A percentile compares a stretch with the other conserved stretches of the same genome.
These are phyloP conservation scores for Microstegium vimineum DNA, from an alignment of 176 grass and related monocot species.

Conservation along the genomic window DNA sequence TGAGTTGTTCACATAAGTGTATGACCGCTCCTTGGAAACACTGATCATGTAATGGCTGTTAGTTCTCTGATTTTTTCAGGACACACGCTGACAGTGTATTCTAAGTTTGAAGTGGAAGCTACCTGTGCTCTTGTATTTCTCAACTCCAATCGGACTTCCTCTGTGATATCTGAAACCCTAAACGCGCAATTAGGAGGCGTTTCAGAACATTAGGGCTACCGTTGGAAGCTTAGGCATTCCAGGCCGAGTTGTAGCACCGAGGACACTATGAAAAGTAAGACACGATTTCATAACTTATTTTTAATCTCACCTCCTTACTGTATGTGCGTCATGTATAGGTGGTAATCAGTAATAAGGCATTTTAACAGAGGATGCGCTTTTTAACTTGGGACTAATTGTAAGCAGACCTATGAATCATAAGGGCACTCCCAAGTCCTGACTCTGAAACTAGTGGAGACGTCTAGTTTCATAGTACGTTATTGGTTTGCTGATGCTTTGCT, in stretches of 20 bases:
- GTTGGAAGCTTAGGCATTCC: neutral
- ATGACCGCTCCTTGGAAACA: neutral
- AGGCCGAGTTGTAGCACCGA: neutral
- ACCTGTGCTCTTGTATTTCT: neutral
- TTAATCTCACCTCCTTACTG: too few species aligned
- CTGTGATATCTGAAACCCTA: neutral
- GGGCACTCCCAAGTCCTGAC: too few species aligned
- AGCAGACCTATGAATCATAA: too few species aligned
- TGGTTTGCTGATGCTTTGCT: too few species aligned
- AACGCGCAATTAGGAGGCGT: neutral
- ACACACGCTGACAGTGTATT: neutral
- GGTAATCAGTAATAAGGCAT: too few species aligned
- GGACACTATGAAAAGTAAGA: too few species aligned
- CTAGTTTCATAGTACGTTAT: too few species aligned
- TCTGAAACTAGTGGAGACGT: too few species aligned
- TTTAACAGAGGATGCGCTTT: too few species aligned
- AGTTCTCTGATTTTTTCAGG: neutral
- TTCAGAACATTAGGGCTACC: neutral
- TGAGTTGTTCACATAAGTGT: neutral
- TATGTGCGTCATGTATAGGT: too few species aligned
- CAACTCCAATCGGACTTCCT: neutral
- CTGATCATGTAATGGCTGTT: neutral
- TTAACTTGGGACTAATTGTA: too few species aligned
- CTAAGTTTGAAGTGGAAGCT: neutral
- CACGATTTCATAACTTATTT: too few species aligned